These are phyloP conservation scores for Cenchrus fungigraminus DNA, from an alignment of 176 grass and related monocot genomes.

Conservation along the genomic window DNA sequence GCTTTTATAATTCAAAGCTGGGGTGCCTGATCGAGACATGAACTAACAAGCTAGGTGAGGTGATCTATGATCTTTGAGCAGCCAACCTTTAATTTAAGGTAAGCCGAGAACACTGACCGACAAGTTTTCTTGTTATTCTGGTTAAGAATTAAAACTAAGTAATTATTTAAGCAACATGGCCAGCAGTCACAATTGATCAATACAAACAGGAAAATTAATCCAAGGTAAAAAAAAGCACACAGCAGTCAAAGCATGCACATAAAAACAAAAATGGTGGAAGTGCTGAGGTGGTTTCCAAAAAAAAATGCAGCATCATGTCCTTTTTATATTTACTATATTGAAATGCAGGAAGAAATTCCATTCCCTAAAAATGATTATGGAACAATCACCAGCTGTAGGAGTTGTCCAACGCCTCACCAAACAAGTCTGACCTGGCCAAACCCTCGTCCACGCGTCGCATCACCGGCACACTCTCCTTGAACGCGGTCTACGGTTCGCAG, in stretches of 20 bases:
- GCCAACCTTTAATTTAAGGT: neutral
- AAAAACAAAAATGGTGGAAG: neutral
- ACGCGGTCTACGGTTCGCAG: constrained; percentile 19
- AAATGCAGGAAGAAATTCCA: neutral
- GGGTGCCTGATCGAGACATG: neutral
- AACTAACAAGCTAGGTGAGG: neutral
- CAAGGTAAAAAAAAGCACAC: neutral
- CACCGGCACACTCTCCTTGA: neutral
- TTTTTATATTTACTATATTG: neutral
- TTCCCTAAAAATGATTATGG: neutral
- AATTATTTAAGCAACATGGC: neutral
- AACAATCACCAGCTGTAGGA: neutral
- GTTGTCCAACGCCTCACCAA: constrained; percentile 32
- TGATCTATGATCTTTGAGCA: constrained; percentile 14
- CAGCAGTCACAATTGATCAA: neutral
- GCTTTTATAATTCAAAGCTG: constrained; percentile 9
- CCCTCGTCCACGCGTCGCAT: constrained; percentile 29
- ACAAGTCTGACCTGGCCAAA: constrained; percentile 48
- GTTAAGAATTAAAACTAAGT: neutral
- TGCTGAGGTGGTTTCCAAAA: neutral
- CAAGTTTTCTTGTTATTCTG: neutral
- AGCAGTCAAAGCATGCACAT: too few relatives aligned
- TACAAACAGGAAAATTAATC: neutral
- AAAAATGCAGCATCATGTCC: neutral
- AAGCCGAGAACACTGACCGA: neutral